phyloP scores from a whole-genome alignment of 129 eudicot genomes.

The Gnaphalium uliginosum region DNA sequence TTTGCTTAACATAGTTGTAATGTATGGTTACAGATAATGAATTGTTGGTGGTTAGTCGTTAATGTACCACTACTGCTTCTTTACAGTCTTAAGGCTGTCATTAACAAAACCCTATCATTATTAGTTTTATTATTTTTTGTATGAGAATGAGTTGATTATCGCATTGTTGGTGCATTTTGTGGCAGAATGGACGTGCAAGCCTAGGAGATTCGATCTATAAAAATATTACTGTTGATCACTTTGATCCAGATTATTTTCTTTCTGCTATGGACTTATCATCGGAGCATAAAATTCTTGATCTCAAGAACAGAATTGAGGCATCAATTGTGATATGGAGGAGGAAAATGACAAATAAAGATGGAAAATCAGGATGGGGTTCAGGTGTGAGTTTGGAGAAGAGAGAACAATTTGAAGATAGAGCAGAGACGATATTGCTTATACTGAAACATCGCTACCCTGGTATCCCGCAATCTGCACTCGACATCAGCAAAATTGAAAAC shows the following conservation, averaged over 20 bases:
- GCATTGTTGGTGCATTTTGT: slow-evolving; percentile 12
- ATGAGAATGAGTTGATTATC: neutral
- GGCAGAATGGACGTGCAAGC: slow-evolving; percentile 88
- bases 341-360: slow-evolving; percentile 85
- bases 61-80: neutral
- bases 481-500: slow-evolving; percentile 81
- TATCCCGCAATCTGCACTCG: slow-evolving; percentile 72
- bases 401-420: slow-evolving; percentile 93
- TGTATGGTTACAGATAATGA: neutral
- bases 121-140: neutral
- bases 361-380: slow-evolving; percentile 91
- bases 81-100: neutral
- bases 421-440: slow-evolving; percentile 75
- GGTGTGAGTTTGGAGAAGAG: slow-evolving; percentile 80
- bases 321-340: slow-evolving; percentile 91
- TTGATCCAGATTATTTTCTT: slow-evolving; percentile 74
- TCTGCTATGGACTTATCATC: slow-evolving; percentile 70
- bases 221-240: slow-evolving; percentile 72
- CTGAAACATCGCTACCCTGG: slow-evolving; percentile 89
- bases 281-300: slow-evolving; percentile 83
- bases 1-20: too few relatives aligned
- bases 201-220: slow-evolving; percentile 84
- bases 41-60: neutral
- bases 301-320: slow-evolving; percentile 91
- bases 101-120: neutral